A percentile compares a stretch with the other conserved stretches of the same genome.
Conservation (phyloP, 2,329 filamentous ascomycete genomes). For the Amesomyces nigricolor region DNA sequence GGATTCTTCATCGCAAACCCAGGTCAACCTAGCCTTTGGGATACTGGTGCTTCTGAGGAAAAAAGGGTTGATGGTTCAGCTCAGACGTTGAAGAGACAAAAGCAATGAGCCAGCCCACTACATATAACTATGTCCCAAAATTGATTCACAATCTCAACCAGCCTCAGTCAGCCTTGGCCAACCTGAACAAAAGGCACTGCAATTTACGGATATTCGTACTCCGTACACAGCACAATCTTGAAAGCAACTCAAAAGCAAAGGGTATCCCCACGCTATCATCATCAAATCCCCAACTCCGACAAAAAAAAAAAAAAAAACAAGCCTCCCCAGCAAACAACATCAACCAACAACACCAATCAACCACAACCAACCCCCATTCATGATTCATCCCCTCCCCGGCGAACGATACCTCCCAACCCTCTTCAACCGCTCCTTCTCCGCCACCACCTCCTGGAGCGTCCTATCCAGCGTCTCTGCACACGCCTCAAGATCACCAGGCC, state of each 20-base stretch:
- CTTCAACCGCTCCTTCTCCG: slow-evolving; percentile 6
- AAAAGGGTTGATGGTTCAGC: too few species aligned
- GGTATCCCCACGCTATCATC: background rate
- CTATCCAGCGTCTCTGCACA: slow-evolving; percentile 9
- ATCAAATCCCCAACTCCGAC: background rate
- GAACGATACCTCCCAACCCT: slow-evolving; percentile 1
- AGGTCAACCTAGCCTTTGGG: too few species aligned
- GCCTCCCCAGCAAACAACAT: background rate
- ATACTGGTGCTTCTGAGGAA: too few species aligned
- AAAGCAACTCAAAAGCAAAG: background rate
- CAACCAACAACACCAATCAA: background rate
- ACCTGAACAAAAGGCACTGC: background rate
- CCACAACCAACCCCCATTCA: background rate
- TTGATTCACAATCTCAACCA: too few species aligned
- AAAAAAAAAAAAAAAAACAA: too few species aligned
- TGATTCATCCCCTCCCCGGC: background rate
- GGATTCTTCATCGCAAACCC: too few species aligned
- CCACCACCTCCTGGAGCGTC: slow-evolving; percentile 1
- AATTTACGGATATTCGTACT: background rate
- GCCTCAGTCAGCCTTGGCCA: too few species aligned
- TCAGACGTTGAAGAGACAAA: too few species aligned
- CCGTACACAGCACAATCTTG: too few species aligned
- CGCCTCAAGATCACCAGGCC: background rate
- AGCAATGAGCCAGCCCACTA: background rate
- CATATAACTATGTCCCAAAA: too few species aligned